A percentile compares a stretch with the other conserved stretches of the same genome.
phyloP scores from a whole-genome alignment of 75 land plant species.

The Cupressus sempervirens region DNA sequence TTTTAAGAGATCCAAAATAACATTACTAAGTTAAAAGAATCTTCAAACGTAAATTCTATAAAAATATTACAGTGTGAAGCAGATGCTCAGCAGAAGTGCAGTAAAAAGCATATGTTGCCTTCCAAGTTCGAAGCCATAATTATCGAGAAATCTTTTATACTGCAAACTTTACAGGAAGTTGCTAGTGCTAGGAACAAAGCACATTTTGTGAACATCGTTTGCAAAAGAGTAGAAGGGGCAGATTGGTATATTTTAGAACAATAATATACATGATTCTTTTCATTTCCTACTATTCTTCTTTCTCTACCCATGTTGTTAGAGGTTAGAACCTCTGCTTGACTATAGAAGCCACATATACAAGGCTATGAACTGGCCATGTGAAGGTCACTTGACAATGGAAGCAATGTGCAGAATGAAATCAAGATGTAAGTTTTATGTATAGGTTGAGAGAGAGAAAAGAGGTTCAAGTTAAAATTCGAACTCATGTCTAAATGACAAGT shows the following conservation, averaged over 20 bases:
- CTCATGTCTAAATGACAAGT: background rate
- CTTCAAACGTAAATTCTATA: background rate
- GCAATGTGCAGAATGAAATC: background rate
- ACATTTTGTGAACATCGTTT: background rate
- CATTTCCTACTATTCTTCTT: background rate
- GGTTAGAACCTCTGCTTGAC: background rate
- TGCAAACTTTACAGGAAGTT: background rate
- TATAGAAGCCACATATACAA: background rate
- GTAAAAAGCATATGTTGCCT: background rate
- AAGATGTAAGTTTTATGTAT: background rate
- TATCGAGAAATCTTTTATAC: background rate
- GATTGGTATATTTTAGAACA: background rate
- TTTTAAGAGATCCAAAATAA: background rate
- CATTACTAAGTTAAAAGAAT: background rate
- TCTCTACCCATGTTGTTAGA: background rate
- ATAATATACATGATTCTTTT: background rate
- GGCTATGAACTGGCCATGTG: background rate
- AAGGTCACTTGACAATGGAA: background rate
- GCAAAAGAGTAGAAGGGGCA: background rate
- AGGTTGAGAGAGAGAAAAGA: background rate
- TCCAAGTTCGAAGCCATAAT: background rate
- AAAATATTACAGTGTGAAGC: background rate
- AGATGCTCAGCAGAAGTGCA: background rate
- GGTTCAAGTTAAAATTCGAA: background rate
- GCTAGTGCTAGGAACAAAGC: background rate